A percentile compares a stretch with the other conserved stretches of the same genome.
Evolutionary conservation across 768 basidiomycete genomes (phyloP).

Genomic region (Mycena kentingensis): DNA sequence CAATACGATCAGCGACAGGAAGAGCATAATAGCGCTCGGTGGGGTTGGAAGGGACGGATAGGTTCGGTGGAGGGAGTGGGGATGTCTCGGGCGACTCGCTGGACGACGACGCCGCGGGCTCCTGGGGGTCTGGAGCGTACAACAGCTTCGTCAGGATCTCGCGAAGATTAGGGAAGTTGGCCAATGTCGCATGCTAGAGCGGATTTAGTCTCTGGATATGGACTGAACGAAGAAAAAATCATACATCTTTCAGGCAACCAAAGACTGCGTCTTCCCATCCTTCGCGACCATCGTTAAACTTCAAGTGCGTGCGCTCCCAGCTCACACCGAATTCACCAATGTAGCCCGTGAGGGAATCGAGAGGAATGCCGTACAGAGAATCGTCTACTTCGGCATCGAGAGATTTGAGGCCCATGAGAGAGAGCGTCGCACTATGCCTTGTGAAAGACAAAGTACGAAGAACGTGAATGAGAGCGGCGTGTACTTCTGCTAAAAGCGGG

Average conservation of each 20-base stretch:
- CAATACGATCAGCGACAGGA: constrained; percentile 76
- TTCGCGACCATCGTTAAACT: constrained; percentile 70
- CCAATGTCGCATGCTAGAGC: constrained; percentile 68
- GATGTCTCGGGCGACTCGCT: constrained; percentile 50
- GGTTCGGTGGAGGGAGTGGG: constrained; percentile 40
- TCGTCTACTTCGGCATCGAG: constrained; percentile 45
- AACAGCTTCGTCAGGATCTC: constrained; percentile 71
- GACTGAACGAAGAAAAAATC: constrained; percentile 34
- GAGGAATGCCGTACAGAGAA: constrained; percentile 53
- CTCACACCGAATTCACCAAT: constrained; percentile 84
- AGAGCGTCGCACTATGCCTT: constrained; percentile 74
- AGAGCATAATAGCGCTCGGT: constrained; percentile 72
- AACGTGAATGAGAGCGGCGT: constrained; percentile 87
- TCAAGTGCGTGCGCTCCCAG: constrained; percentile 79
- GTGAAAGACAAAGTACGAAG: constrained; percentile 79
- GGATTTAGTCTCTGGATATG: not conserved
- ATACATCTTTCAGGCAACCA: constrained; percentile 86
- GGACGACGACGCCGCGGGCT: constrained; percentile 46
- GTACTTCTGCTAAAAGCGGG: constrained; percentile 80
- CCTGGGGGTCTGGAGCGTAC: constrained; percentile 62
- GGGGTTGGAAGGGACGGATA: constrained; percentile 53
- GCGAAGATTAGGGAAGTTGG: constrained; percentile 73
- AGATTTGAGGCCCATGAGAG: constrained; percentile 53
- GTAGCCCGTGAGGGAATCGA: constrained; percentile 63
- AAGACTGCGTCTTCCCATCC: constrained; percentile 93